Conservation (phyloP, 2,329 filamentous ascomycete species). For the Epicoccum nigrum region DNA sequence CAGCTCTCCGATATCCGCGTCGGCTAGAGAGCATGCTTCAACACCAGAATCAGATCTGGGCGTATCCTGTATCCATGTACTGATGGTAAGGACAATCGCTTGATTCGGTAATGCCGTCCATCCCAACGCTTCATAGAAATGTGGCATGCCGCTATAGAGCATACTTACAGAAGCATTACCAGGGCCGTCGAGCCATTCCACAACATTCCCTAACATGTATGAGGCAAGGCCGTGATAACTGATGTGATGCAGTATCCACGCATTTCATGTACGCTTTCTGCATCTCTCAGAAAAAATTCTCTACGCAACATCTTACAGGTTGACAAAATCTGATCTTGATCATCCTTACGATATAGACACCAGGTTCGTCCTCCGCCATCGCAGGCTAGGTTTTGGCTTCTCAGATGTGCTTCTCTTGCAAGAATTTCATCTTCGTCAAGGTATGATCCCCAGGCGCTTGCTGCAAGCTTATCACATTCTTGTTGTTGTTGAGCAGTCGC, state of each 20-base stretch:
- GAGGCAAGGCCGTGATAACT: constrained; percentile 12
- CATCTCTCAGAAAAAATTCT: not conserved
- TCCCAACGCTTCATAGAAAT: constrained; percentile 1
- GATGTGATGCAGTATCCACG: constrained; percentile 5
- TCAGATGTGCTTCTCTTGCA: not conserved
- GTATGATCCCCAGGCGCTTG: constrained; percentile 2
- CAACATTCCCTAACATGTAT: constrained; percentile 1
- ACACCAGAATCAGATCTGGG: not conserved
- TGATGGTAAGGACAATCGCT: not conserved
- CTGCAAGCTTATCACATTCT: constrained; percentile 3
- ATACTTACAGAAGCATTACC: constrained; percentile 1
- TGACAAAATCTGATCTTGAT: not conserved
- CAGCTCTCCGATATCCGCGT: not conserved
- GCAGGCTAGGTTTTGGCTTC: not conserved
- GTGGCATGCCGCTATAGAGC: constrained; percentile 8
- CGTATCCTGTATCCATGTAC: constrained; percentile 1
- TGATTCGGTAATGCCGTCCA: not conserved
- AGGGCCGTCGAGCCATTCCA: constrained; percentile 9
- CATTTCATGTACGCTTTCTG: not conserved
- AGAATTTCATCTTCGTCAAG: constrained; percentile 8
- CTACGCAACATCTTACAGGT: constrained; percentile 7
- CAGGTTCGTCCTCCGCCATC: constrained; percentile 9
- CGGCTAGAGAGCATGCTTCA: not conserved
- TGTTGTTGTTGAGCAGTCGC: constrained; percentile 3
- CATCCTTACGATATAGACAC: constrained; percentile 6